Percentiles rank a stretch among this genome's conserved stretches.
Conservation (phyloP, 495 filamentous ascomycete species). For the Xylaria telfairii region DNA sequence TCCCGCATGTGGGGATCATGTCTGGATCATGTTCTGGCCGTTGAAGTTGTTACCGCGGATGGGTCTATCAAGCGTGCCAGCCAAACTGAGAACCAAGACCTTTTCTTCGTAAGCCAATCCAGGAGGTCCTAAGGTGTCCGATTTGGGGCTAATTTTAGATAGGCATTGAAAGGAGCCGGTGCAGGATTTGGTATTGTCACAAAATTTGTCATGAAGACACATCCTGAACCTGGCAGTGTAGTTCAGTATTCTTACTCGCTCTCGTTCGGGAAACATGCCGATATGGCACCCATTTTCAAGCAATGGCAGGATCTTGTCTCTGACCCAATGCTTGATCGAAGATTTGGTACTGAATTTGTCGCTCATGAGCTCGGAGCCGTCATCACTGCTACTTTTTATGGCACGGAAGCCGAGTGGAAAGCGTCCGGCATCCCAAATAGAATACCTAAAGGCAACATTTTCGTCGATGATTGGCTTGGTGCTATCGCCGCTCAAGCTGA, state of each 20-base stretch:
- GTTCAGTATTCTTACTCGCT: conserved; percentile 59
- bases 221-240: conserved; percentile 59
- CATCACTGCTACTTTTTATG: conserved; percentile 59
- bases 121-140: not conserved
- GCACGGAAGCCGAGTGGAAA: conserved; percentile 58
- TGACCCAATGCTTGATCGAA: conserved; percentile 59
- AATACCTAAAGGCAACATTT: conserved; percentile 46
- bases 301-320: conserved; percentile 53
- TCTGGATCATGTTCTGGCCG: conserved; percentile 59
- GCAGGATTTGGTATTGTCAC: conserved; percentile 70
- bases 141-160: conserved; percentile 30
- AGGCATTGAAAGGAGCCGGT: conserved; percentile 65
- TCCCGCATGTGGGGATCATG: conserved; percentile 63
- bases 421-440: conserved; percentile 51
- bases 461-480: conserved; percentile 64
- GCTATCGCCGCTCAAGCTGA: conserved; percentile 57
- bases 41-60: conserved; percentile 67
- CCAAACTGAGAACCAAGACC: conserved; percentile 56
- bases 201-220: conserved; percentile 65
- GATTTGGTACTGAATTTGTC: conserved; percentile 59
- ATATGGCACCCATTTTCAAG: conserved; percentile 47
- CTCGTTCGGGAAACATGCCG: conserved; percentile 48
- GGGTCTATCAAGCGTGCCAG: conserved; percentile 62
- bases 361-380: conserved; percentile 56
- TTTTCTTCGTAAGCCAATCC: conserved; percentile 57